These are phyloP conservation scores for Hypocrella siamensis DNA, from an alignment of 2,329 filamentous ascomycete genomes.

Conservation along the genomic window DNA sequence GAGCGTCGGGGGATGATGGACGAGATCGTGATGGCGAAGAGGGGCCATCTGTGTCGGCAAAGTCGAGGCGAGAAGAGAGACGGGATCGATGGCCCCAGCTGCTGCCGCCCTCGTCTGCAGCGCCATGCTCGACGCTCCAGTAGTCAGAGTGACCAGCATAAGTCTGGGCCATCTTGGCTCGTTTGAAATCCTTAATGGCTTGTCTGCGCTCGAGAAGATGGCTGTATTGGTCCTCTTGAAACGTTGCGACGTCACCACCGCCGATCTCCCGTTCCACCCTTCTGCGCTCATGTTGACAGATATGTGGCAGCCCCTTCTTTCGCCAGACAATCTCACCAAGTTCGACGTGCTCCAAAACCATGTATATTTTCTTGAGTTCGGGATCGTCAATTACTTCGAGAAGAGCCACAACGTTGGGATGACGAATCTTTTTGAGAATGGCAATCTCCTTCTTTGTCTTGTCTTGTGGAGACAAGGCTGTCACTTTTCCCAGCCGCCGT, in stretches of 20 bases:
- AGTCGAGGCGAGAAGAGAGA: conserved; percentile 24
- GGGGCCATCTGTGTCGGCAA: conserved; percentile 18
- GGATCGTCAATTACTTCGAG: conserved; percentile 97
- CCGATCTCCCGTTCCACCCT: conserved; percentile 60
- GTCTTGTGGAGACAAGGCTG: conserved; percentile 46
- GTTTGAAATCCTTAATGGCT: conserved; percentile 39
- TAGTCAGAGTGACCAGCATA: conserved; percentile 42
- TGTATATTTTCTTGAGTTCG: conserved; percentile 92
- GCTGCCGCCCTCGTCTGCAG: conserved; percentile 33
- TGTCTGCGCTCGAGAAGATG: conserved; percentile 43
- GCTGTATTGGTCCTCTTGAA: conserved; percentile 45
- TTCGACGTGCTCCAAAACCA: conserved; percentile 90
- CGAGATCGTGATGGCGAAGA: conserved; percentile 23
- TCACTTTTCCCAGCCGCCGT: conserved; percentile 74
- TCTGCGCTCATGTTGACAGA: conserved; percentile 68
- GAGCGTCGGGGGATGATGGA: conserved; percentile 30
- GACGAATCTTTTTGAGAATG: conserved; percentile 93
- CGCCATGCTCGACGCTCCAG: conserved; percentile 78
- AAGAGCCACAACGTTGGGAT: conserved; percentile 90
- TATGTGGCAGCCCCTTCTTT: conserved; percentile 69
- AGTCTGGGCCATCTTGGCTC: conserved; percentile 34
- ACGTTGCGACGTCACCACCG: conserved; percentile 40
- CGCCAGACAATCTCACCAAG: conserved; percentile 90
- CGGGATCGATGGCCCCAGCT: conserved; percentile 23
- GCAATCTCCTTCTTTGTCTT: conserved; percentile 94